phyloP scores from a whole-genome alignment of 768 basidiomycete genomes.

The Suillus plorans region DNA sequence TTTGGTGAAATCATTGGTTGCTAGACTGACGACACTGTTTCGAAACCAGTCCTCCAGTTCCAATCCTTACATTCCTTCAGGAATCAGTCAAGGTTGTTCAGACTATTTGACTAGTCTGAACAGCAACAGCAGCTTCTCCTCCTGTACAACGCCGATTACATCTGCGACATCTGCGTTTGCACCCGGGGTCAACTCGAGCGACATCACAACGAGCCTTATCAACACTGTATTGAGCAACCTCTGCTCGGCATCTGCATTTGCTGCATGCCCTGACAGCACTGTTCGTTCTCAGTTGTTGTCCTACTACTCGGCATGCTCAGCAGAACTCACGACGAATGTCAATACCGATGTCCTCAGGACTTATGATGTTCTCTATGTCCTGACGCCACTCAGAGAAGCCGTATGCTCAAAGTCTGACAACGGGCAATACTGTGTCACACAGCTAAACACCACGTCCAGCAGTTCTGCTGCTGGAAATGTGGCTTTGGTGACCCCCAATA shows the following conservation, averaged over 20 bases:
- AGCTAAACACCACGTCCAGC: slow-evolving; percentile 36
- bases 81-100: slow-evolving; percentile 54
- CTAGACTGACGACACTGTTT: neutral
- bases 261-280: slow-evolving; percentile 53
- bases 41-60: slow-evolving; percentile 21
- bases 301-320: slow-evolving; percentile 70
- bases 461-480: slow-evolving; percentile 20
- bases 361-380: slow-evolving; percentile 81
- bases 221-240: slow-evolving; percentile 50
- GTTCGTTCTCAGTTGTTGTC: slow-evolving; percentile 61
- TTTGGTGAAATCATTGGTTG: neutral
- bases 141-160: slow-evolving; percentile 66
- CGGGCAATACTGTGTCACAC: slow-evolving; percentile 67
- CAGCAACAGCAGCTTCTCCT: slow-evolving; percentile 49
- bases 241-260: slow-evolving; percentile 48
- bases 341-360: slow-evolving; percentile 51
- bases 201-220: slow-evolving; percentile 44
- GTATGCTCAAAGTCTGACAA: slow-evolving; percentile 75
- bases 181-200: slow-evolving; percentile 41
- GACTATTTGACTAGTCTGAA: slow-evolving; percentile 65
- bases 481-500: slow-evolving; percentile 14
- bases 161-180: slow-evolving; percentile 56
- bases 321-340: slow-evolving; percentile 60
- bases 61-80: slow-evolving; percentile 65
- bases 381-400: slow-evolving; percentile 63